These are phyloP conservation scores for Aureobasidium sp. DNA, from an alignment of 2,329 filamentous ascomycete genomes.

Conservation along the genomic window DNA sequence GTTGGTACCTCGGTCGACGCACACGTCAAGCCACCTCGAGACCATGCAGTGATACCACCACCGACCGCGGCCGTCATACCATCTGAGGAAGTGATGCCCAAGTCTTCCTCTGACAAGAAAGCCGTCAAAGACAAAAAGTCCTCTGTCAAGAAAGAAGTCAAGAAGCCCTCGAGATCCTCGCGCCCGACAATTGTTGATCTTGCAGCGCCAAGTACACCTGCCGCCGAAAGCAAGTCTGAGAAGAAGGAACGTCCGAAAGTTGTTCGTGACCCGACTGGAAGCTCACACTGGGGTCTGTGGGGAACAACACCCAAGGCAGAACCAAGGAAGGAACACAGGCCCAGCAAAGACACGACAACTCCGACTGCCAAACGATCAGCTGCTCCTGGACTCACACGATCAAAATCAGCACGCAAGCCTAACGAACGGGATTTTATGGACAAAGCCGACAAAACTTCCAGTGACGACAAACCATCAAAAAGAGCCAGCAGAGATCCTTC, in stretches of 20 bases:
- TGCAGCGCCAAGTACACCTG: constrained; percentile 36
- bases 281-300: constrained; percentile 68
- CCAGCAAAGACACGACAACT: constrained; percentile 34
- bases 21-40: constrained; percentile 15
- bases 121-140: constrained; percentile 24
- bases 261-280: constrained; percentile 55
- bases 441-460: constrained; percentile 48
- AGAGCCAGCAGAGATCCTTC: constrained; percentile 37
- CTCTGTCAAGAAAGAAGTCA: constrained; percentile 29
- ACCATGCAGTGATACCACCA: constrained; percentile 12
- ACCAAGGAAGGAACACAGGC: constrained; percentile 35
- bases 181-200: constrained; percentile 19
- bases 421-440: constrained; percentile 43
- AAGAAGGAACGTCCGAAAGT: constrained; percentile 74
- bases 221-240: constrained; percentile 46
- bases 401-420: constrained; percentile 50
- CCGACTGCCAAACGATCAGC: constrained; percentile 35
- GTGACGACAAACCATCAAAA: constrained; percentile 62
- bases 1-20: constrained; percentile 19
- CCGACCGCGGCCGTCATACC: constrained; percentile 23
- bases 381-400: constrained; percentile 42
- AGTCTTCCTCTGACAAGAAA: not conserved
- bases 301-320: constrained; percentile 42
- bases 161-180: constrained; percentile 30
- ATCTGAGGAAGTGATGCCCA: not conserved